These are phyloP conservation scores for Pogostemon cablin DNA, from an alignment of 257 asterid species.

Conservation along the genomic window DNA sequence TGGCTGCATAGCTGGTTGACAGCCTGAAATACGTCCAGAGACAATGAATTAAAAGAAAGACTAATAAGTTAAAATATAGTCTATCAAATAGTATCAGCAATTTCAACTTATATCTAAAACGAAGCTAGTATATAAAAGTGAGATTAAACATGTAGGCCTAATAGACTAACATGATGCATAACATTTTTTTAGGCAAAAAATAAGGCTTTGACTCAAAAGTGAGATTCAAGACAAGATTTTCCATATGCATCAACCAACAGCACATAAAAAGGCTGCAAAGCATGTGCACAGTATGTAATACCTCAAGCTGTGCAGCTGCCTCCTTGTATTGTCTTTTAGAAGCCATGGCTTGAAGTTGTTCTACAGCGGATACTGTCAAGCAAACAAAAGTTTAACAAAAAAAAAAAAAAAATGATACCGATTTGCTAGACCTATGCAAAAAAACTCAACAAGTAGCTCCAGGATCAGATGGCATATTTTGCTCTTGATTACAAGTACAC, in stretches of 20 bases:
- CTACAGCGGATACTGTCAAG: constrained; percentile 89
- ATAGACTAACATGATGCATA: constrained; percentile 2
- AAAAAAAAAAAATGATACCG: background rate
- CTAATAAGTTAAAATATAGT: constrained; percentile 28
- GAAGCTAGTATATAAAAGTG: constrained; percentile 1
- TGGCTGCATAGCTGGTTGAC: constrained; percentile 96
- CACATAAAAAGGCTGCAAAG: constrained; percentile 29
- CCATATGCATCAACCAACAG: constrained; percentile 14
- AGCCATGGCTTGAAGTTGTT: constrained; percentile 98
- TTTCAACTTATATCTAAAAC: constrained; percentile 14
- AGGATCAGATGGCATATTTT: constrained; percentile 13
- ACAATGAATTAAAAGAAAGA: constrained; percentile 27
- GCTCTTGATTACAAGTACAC: constrained; percentile 6
- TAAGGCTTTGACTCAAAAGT: constrained; percentile 7
- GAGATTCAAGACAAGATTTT: constrained; percentile 23
- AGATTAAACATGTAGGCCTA: constrained; percentile 14
- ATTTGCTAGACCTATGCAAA: constrained; percentile 3
- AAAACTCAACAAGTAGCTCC: background rate
- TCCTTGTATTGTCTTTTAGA: constrained; percentile 97
- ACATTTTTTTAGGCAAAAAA: constrained; percentile 15
- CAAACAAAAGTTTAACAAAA: constrained; percentile 27
- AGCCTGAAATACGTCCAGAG: constrained; percentile 65
- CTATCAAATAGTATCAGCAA: constrained; percentile 14
- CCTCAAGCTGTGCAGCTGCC: constrained; percentile 99
- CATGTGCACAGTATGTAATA: constrained; percentile 43